These are phyloP conservation scores for Spathaspora hagerdaliae DNA, from an alignment of 805 yeast species.

Conservation along the genomic window DNA sequence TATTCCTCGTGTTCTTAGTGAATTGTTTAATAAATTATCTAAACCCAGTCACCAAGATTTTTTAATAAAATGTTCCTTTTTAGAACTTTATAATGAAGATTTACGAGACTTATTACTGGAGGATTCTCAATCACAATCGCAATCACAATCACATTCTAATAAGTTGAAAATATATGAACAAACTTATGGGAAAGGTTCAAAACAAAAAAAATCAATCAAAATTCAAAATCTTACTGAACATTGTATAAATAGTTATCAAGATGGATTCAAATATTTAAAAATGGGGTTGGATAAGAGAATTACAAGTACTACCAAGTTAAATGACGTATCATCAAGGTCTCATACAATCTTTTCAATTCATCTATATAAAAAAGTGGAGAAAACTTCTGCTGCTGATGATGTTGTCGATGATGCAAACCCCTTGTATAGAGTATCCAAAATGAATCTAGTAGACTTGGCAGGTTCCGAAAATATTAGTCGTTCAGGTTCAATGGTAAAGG, in stretches of 20 bases:
- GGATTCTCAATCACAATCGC: constrained; percentile 14
- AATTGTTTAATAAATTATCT: constrained; percentile 49
- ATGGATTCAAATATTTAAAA: constrained; percentile 53
- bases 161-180: constrained; percentile 39
- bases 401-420: constrained; percentile 7
- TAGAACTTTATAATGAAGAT: constrained; percentile 87
- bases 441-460: constrained; percentile 88
- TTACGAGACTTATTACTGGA: constrained; percentile 64
- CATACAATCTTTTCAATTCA: constrained; percentile 72
- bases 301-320: constrained; percentile 71
- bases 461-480: constrained; percentile 88
- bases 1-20: constrained; percentile 44
- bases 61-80: constrained; percentile 71
- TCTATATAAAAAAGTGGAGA: constrained; percentile 39
- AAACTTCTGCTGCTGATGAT: no score
- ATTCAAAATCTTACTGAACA: constrained; percentile 67
- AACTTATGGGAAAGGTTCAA: constrained; percentile 8
- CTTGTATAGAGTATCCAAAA: constrained; percentile 49
- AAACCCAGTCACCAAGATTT: constrained; percentile 42
- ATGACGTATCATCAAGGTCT: constrained; percentile 69
- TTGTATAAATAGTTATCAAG: constrained; percentile 47
- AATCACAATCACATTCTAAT: constrained; percentile 16
- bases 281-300: constrained; percentile 58
- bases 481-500: constrained; percentile 90
- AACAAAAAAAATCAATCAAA: constrained; percentile 28